Evolutionary conservation across 495 filamentous ascomycete species (phyloP).

Genomic region (Letharia lupina): DNA sequence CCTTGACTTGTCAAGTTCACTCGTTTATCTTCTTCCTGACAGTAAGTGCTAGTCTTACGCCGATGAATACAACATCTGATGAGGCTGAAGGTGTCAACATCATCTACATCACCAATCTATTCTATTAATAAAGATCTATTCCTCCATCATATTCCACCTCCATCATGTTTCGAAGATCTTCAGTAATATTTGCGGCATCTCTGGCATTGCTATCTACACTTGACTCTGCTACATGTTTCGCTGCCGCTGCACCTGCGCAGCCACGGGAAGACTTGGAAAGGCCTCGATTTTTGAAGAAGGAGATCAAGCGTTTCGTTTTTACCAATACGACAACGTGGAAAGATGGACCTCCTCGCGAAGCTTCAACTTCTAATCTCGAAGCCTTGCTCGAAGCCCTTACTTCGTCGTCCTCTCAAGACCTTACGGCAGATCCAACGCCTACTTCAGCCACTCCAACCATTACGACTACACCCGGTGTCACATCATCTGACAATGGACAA

Average conservation of each 20-base stretch:
- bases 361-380: slow-evolving; percentile 12
- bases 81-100: slow-evolving; percentile 9
- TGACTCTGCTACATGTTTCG: slow-evolving; percentile 34
- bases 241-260: slow-evolving; percentile 23
- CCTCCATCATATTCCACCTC: slow-evolving; percentile 1
- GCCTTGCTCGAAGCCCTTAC: not conserved
- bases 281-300: slow-evolving; percentile 52
- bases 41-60: slow-evolving; percentile 32
- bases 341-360: slow-evolving; percentile 22
- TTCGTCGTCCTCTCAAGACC: not conserved
- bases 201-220: slow-evolving; percentile 44
- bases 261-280: slow-evolving; percentile 26
- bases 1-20: slow-evolving; percentile 51
- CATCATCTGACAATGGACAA: not conserved
- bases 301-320: slow-evolving; percentile 47
- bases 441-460: not conserved
- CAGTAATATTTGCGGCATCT: slow-evolving; percentile 41
- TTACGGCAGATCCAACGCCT: not conserved
- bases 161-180: slow-evolving; percentile 38
- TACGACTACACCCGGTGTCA: not conserved
- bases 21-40: slow-evolving; percentile 50
- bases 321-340: slow-evolving; percentile 31
- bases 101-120: slow-evolving; percentile 23
- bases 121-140: not conserved
- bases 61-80: not conserved